These are phyloP conservation scores for Stachybotrys chartarum DNA, from an alignment of 2,329 filamentous ascomycete genomes.

Conservation along the genomic window DNA sequence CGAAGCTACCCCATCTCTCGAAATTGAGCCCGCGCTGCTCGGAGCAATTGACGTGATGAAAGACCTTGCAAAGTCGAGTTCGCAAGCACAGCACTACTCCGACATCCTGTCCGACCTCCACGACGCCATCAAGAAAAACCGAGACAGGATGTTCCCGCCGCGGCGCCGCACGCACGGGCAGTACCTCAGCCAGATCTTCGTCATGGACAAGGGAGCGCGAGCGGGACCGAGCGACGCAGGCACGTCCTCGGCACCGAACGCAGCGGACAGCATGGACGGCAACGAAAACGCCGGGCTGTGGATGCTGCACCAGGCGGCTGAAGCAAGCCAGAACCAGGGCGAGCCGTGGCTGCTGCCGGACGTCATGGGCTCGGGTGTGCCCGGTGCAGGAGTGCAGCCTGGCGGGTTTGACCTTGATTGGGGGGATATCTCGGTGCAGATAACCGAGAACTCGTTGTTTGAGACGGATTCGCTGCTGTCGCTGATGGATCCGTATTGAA, in stretches of 20 bases:
- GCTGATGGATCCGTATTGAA: background rate
- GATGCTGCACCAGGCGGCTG: background rate
- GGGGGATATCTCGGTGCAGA: background rate
- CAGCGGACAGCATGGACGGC: background rate
- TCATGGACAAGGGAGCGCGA: background rate
- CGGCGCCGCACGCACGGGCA: background rate
- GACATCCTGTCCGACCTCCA: conserved; percentile 44
- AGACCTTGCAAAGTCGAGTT: conserved; percentile 39
- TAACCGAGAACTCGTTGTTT: background rate
- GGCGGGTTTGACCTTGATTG: background rate
- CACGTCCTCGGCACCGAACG: background rate
- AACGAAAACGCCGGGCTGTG: background rate
- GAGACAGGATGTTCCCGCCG: background rate
- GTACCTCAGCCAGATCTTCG: background rate
- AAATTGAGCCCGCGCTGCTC: conserved; percentile 40
- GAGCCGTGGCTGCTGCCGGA: background rate
- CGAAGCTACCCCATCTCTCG: conserved; percentile 33
- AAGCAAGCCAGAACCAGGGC: background rate
- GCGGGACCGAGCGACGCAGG: background rate
- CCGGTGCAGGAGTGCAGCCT: background rate
- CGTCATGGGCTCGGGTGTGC: background rate
- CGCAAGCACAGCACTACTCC: conserved; percentile 50
- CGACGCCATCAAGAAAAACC: conserved; percentile 26
- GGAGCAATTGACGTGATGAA: conserved; percentile 42
- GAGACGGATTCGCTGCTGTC: background rate